Evolutionary conservation across 2,329 filamentous ascomycete genomes (phyloP), one percentile per base, ranked within the genome.

Genomic region (Pseudogymnoascus sp.): DNA sequence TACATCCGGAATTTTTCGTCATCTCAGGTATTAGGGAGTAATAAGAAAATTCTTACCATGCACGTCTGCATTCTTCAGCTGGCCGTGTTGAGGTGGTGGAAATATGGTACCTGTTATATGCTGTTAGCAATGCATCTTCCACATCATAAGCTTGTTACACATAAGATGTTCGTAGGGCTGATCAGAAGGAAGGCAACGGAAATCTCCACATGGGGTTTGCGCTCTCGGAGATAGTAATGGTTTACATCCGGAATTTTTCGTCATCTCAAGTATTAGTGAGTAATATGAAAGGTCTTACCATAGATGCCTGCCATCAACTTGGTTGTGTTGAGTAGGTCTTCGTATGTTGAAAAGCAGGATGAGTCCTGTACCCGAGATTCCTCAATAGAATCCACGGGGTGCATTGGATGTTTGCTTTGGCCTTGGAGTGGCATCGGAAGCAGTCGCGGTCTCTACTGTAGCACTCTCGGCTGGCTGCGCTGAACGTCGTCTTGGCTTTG

Each of bases 151-250:
- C 25, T 20, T 35, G 59, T 64, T 63, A 37, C 64, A 61, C 20
- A 39, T 36, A 33, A 60, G 58, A 20, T 2, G 18, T 41, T 11
- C 12, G 18, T 22, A 43, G 25, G 38, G 5, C n/a, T 39, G 57
- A 86, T 96, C 92, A 97, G 92, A 96, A 97, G 92, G 92, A 97
- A 97, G 92, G 92, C 92, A 97, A 96, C 92, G 92, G 92, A 96
- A 87, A 89, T 87, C 85, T 78, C 96, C 92, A 87, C 96, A 92
- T 96, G 80, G 83, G 83, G 80, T 85, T 86, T 96, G 92, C 92
- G 91, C 91, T 89, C 88, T 88, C 89, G 89, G 89, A 88, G 87
- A 58, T 54, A 84, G 80, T 81, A 84, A 81, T 82, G 78, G 77
- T 95, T 96, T 90, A 94, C 90, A 96, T 96, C 92, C 92, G 92